Evolutionary conservation across 2,329 filamentous ascomycete species (phyloP).

Genomic region (Pyricularia pennisetigena): DNA sequence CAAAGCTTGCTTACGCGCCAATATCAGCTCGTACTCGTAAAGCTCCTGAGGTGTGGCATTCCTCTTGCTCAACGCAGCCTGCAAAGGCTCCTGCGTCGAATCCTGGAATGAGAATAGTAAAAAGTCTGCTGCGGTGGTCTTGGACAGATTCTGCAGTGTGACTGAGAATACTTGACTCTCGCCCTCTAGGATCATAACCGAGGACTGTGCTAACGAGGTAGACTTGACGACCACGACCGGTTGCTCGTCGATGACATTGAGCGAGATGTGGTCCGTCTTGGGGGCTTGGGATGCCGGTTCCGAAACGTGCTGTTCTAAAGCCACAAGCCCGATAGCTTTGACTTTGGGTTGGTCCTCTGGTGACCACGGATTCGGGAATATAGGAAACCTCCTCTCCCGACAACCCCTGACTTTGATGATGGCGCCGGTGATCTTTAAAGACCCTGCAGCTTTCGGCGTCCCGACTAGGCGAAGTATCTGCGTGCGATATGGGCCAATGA

Average conservation of each 20-base stretch:
- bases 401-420: constrained; percentile 73
- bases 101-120: constrained; percentile 84
- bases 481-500: constrained; percentile 73
- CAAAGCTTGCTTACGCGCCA: constrained; percentile 64
- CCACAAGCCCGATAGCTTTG: constrained; percentile 61
- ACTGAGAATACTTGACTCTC: constrained; percentile 71
- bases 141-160: constrained; percentile 69
- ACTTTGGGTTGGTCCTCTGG: constrained; percentile 61
- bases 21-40: constrained; percentile 76
- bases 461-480: constrained; percentile 68
- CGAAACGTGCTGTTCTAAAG: constrained; percentile 34
- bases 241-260: constrained; percentile 72
- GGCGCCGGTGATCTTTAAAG: constrained; percentile 67
- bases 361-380: constrained; percentile 70
- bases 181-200: constrained; percentile 87
- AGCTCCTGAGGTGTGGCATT: constrained; percentile 70
- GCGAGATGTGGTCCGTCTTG: constrained; percentile 41
- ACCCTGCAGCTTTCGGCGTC: constrained; percentile 55
- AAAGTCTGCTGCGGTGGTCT: constrained; percentile 65
- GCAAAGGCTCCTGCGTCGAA: constrained; percentile 70
- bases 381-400: constrained; percentile 70
- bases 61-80: constrained; percentile 63
- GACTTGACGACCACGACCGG: constrained; percentile 68
- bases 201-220: constrained; percentile 70
- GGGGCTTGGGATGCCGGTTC: constrained; percentile 29